Evolutionary conservation across 1,284 basidiomycete genomes (phyloP), one percentile per base, ranked within the genome.

Genomic region (Gastroboletus turbinatus): DNA sequence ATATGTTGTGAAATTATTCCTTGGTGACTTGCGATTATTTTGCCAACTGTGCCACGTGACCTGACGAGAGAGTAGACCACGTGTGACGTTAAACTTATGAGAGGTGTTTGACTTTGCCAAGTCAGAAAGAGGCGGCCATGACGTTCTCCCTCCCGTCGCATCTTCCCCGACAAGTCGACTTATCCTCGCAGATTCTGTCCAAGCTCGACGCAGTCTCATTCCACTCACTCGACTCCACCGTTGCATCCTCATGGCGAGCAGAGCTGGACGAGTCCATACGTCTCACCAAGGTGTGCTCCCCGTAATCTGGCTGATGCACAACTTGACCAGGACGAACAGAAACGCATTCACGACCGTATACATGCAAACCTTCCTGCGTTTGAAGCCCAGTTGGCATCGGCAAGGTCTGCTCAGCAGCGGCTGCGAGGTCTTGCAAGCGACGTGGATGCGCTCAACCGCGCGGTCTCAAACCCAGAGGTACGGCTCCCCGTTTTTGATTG

Each of bases 61-160:
- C 25, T 35, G 3, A 13, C 25, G 25, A 4, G 29, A 23, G n/a
- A 19, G 23, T 38, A 14, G 27, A 47, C 51, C 49, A n/a, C n/a
- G n/a, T n/a, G n/a, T n/a, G n/a, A 59, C 55, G 56, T 50, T 58
- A 50, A 30, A 10, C 29, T 30, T 27, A 8, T 5, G 10, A 14
- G 32, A 32, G 3, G 32, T 14, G 32, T 58, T 35, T 19, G 32
- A 42, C 50, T 58, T 35, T 19, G 32, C 45, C 50, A 36, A 40
- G 62, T 56, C 35, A 35, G 25, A 50, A 27, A 19, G 39, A 27
- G 19, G 53, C 55, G 33, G 48, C 6, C 62, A 91, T 91, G 88
- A 83, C 88, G 36, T 89, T 90, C 70, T 82, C 83, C 52, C 65
- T 88, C 59, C 88, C 87, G 57, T 69, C 81, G 17, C 87, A 90